phyloP scores from a whole-genome alignment of 345 rosid species.

The Mercurialis annua region DNA sequence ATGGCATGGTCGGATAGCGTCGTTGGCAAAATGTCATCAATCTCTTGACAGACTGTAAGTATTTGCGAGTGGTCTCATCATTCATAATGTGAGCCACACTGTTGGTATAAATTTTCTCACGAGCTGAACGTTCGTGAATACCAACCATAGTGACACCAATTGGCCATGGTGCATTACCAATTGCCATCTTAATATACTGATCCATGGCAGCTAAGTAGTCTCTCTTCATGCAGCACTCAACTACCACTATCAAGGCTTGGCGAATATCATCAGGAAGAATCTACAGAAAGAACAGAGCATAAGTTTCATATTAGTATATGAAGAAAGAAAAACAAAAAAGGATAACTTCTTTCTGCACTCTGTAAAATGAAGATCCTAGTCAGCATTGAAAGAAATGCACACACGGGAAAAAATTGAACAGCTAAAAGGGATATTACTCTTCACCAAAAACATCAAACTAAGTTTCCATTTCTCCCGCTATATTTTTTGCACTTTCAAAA shows the following conservation, averaged over 20 bases:
- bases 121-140: conserved; percentile 97
- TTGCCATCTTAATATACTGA: conserved; percentile 86
- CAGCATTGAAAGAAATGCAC: background rate
- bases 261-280: conserved; percentile 84
- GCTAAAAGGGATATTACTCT: background rate
- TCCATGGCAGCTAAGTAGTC: conserved; percentile 99
- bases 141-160: conserved; percentile 99
- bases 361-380: background rate
- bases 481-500: no score
- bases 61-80: conserved; percentile 95
- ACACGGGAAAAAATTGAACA: background rate
- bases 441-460: no score
- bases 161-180: conserved; percentile 99
- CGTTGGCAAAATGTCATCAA: conserved; percentile 95
- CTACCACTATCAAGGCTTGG: conserved; percentile 76
- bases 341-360: background rate
- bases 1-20: conserved; percentile 84
- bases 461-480: no score
- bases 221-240: conserved; percentile 76
- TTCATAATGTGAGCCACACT: conserved; percentile 99
- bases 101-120: conserved; percentile 93
- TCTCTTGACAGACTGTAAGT: conserved; percentile 89
- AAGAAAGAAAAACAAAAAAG: background rate
- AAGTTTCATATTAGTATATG: background rate
- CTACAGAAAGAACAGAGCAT: conserved; percentile 29